phyloP scores from a whole-genome alignment of 345 rosid genomes.

The Citrus glauca region DNA sequence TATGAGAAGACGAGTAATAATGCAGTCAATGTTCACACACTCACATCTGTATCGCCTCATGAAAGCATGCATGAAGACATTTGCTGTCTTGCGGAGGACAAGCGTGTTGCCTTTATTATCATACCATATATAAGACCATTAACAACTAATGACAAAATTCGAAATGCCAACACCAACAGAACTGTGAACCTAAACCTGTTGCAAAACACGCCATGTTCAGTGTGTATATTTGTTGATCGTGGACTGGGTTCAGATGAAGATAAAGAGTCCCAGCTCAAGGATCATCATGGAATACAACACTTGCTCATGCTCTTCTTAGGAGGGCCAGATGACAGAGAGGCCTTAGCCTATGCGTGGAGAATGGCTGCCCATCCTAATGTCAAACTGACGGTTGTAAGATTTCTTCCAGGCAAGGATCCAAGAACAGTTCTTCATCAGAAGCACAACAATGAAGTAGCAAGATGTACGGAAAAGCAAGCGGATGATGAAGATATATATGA shows the following conservation, averaged over 20 bases:
- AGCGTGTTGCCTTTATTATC: constrained; percentile 40
- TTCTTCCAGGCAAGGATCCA: constrained; percentile 26
- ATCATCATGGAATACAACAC: neutral
- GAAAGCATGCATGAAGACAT: constrained; percentile 62
- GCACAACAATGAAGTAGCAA: neutral
- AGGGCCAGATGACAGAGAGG: constrained; percentile 70
- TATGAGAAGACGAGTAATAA: constrained; percentile 22
- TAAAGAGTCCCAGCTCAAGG: constrained; percentile 18
- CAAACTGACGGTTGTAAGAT: constrained; percentile 42
- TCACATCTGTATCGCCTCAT: constrained; percentile 58
- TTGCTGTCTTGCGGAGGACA: constrained; percentile 57
- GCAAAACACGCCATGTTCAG: constrained; percentile 54
- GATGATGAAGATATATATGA: constrained; percentile 43
- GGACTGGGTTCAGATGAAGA: constrained; percentile 37
- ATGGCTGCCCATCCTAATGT: constrained; percentile 34
- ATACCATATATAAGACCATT: constrained; percentile 51
- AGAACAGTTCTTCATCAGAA: neutral
- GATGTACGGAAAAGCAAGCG: constrained; percentile 13
- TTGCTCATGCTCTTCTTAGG: constrained; percentile 47
- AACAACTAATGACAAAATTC: constrained; percentile 30
- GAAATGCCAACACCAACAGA: constrained; percentile 2
- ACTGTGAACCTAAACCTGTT: constrained; percentile 50
- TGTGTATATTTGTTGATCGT: constrained; percentile 62
- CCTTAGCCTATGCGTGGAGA: constrained; percentile 59
- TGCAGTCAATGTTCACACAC: constrained; percentile 24